Evolutionary conservation across 2,329 filamentous ascomycete genomes (phyloP), one percentile per base, ranked within the genome.

Genomic region (Penicillium rolfsii): DNA sequence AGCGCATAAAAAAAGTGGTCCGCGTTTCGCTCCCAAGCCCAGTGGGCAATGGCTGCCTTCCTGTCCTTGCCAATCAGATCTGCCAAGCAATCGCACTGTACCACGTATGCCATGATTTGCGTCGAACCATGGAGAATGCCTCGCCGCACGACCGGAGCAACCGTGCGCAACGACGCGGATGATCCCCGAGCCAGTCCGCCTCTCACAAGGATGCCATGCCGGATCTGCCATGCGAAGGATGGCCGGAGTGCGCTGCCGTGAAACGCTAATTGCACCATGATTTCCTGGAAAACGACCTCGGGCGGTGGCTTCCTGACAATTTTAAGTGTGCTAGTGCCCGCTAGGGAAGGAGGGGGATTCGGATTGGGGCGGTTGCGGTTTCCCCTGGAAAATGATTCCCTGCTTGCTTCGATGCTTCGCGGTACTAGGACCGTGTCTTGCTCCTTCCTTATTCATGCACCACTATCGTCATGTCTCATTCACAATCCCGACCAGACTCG

Each of bases 221-320:
- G 41, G 35, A 3, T 19, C 45, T 38, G 54, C 33, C 35, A 64
- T 59, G 60, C 58, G 58, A 63, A 60, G 60, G 60, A 63, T 60
- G 28, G 19, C 19, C 49, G 43, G 41, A 52, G 52, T 48, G 50
- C 50, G 46, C 53, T 62, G 55, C 56, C 46, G 57, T 65, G 59
- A 55, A 62, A 66, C 52, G 22, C 56, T 57, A 59, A 59, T 60
- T 55, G 14, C 35, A 61, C 54, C 58, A 50, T 50, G 52, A 52
- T 40, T 64, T 62, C 60, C 64, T 46, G 62, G 57, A 67, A 64
- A 57, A 30, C 35, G 11, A 36, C 11, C 49, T 40, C 41, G 36
- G 24, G 33, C 8, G 26, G n/a, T 57, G 53, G 38, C 52, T 61
- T 60, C 56, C 52, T 45, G 57, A 61, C 35, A 33, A 35, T 52